A percentile compares a stretch with the other conserved stretches of the same genome.
phyloP scores from a whole-genome alignment of 139 green algal genomes.

The Micromonas pusilla region DNA sequence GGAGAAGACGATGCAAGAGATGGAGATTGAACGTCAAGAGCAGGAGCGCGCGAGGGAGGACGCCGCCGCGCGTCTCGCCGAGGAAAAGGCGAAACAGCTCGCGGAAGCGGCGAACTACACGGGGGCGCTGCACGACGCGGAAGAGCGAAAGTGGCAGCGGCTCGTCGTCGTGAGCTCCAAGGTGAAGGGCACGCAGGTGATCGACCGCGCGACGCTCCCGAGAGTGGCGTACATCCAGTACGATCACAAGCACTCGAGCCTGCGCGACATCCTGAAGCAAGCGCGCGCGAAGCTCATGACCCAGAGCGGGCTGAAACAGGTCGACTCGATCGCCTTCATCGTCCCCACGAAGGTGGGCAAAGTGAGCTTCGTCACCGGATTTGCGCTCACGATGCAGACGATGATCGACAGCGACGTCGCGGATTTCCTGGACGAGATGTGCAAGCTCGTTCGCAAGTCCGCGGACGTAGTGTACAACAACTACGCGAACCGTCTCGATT shows the following conservation, averaged over 20 bases:
- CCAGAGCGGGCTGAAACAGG: neutral
- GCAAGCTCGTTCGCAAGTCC: neutral
- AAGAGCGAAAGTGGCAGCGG: constrained; percentile 10
- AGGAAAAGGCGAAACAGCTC: neutral
- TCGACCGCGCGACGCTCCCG: too few relatives aligned
- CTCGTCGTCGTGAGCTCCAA: too few relatives aligned
- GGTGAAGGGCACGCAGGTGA: too few relatives aligned
- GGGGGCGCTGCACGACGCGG: neutral
- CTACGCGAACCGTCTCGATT: neutral
- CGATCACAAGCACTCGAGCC: neutral
- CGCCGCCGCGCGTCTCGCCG: neutral
- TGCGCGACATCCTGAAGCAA: neutral
- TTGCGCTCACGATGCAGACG: neutral
- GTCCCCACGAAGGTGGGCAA: neutral
- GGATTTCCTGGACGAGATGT: neutral
- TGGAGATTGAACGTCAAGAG: neutral
- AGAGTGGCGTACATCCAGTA: too few relatives aligned
- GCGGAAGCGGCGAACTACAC: neutral
- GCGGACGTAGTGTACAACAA: neutral
- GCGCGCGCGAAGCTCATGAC: neutral
- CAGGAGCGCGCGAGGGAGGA: neutral
- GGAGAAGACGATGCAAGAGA: neutral
- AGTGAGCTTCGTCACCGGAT: neutral
- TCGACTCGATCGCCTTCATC: neutral
- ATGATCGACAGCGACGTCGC: neutral